These are phyloP conservation scores for Aspergillus conjunctus DNA, from an alignment of 495 filamentous ascomycete species.

Conservation along the genomic window DNA sequence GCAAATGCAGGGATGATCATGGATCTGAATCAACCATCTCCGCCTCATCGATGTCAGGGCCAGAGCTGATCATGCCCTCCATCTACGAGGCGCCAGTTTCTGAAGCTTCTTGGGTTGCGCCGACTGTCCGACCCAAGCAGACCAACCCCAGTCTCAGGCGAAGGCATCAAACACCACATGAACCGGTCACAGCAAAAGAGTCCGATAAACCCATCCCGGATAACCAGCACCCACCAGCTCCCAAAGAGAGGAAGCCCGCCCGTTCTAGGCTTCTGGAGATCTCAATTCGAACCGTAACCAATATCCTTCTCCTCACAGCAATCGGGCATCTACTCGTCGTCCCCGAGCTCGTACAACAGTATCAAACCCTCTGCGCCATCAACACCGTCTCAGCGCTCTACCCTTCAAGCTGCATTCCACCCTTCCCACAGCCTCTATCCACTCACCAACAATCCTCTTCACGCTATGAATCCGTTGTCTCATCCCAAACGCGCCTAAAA, in stretches of 20 bases:
- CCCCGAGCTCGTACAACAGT: slow-evolving; percentile 44
- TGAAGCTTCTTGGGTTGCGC: slow-evolving; percentile 46
- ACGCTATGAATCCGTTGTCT: slow-evolving; percentile 28
- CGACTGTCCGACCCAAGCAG: slow-evolving; percentile 29
- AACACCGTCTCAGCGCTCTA: slow-evolving; percentile 34
- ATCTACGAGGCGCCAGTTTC: slow-evolving; percentile 42
- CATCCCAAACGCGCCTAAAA: slow-evolving; percentile 37
- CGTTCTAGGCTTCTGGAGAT: slow-evolving; percentile 6
- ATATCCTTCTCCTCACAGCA: slow-evolving; percentile 35
- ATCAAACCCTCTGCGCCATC: slow-evolving; percentile 36
- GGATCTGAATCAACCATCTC: slow-evolving; percentile 34
- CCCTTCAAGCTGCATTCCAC: slow-evolving; percentile 37
- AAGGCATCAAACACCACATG: slow-evolving; percentile 31
- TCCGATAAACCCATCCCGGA: slow-evolving; percentile 1
- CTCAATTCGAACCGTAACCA: slow-evolving; percentile 32
- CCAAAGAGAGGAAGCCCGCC: slow-evolving; percentile 1
- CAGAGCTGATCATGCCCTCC: slow-evolving; percentile 51
- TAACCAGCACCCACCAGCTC: slow-evolving; percentile 7
- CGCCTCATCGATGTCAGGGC: slow-evolving; percentile 40
- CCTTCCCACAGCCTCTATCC: slow-evolving; percentile 18
- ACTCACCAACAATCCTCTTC: slow-evolving; percentile 16
- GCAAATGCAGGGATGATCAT: slow-evolving; percentile 19
- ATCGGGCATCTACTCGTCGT: slow-evolving; percentile 45
- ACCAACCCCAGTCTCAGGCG: slow-evolving; percentile 26
- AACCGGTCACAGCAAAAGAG: slow-evolving; percentile 6